Percentiles rank a stretch among this genome's conserved stretches.
These are phyloP conservation scores for Salix exigua DNA, from an alignment of 345 rosid species.

Conservation along the genomic window DNA sequence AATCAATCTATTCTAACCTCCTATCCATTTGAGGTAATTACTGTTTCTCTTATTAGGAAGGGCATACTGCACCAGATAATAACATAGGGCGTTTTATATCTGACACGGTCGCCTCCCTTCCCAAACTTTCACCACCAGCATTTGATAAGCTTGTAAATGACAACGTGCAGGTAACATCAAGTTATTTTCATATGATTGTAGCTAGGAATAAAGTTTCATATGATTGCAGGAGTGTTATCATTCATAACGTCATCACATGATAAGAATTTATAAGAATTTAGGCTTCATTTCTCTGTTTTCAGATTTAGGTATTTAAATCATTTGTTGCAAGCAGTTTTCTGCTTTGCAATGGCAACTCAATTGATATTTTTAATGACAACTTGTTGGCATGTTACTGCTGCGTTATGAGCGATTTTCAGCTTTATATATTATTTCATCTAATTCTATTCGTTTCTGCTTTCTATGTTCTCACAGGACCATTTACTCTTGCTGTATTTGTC, in stretches of 20 bases:
- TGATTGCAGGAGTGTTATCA: background rate
- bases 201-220: background rate
- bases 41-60: slow-evolving; percentile 50
- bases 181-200: background rate
- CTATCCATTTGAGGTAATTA: slow-evolving; percentile 5
- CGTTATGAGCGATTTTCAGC: background rate
- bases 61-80: slow-evolving; percentile 62
- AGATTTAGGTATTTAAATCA: background rate
- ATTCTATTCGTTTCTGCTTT: background rate
- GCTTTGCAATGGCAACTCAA: background rate
- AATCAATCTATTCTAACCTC: background rate
- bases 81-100: slow-evolving; percentile 67
- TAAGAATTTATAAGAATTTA: background rate
- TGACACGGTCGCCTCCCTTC: slow-evolving; percentile 65
- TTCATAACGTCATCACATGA: background rate
- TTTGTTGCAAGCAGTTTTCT: too few species aligned
- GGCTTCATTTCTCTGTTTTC: background rate
- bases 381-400: background rate
- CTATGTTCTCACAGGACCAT: slow-evolving; percentile 52
- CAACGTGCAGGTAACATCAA: slow-evolving; percentile 65
- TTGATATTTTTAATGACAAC: background rate
- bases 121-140: slow-evolving; percentile 63
- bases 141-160: slow-evolving; percentile 87
- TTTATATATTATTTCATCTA: background rate
- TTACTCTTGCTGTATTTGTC: slow-evolving; percentile 77